These are phyloP conservation scores for Monosporascus cannonballus DNA, from an alignment of 2,329 filamentous ascomycete genomes.

Conservation along the genomic window DNA sequence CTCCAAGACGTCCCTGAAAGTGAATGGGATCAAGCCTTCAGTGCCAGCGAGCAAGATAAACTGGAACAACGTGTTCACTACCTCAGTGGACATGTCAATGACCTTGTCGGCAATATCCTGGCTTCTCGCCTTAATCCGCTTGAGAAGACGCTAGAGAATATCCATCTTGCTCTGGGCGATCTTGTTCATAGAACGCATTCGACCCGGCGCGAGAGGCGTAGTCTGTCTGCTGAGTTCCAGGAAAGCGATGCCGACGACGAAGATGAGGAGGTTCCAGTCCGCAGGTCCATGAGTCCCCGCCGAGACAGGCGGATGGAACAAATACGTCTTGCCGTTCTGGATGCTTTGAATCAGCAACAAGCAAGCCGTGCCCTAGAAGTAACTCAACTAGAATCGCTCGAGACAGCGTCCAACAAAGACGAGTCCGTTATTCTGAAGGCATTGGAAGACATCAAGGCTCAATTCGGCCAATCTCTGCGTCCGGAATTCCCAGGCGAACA, in stretches of 20 bases:
- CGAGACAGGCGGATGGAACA: slow-evolving; percentile 77
- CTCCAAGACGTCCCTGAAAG: slow-evolving; percentile 64
- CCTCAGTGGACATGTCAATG: slow-evolving; percentile 87
- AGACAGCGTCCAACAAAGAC: slow-evolving; percentile 25
- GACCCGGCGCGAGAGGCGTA: slow-evolving; percentile 54
- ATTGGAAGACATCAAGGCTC: slow-evolving; percentile 56
- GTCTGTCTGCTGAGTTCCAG: slow-evolving; percentile 60
- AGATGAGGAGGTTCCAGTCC: slow-evolving; percentile 62
- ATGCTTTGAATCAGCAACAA: slow-evolving; percentile 61
- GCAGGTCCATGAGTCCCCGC: slow-evolving; percentile 70
- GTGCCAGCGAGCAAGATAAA: slow-evolving; percentile 77
- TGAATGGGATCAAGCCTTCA: slow-evolving; percentile 87
- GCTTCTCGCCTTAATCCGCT: slow-evolving; percentile 73
- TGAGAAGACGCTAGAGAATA: slow-evolving; percentile 69
- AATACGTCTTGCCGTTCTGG: slow-evolving; percentile 66
- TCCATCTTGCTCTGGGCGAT: slow-evolving; percentile 62
- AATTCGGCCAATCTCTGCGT: slow-evolving; percentile 39
- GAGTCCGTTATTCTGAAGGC: slow-evolving; percentile 57
- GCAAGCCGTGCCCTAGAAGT: slow-evolving; percentile 30
- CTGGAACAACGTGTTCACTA: slow-evolving; percentile 75
- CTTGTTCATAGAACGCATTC: slow-evolving; percentile 51
- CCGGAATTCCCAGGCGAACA: slow-evolving; percentile 44
- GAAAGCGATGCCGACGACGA: slow-evolving; percentile 95
- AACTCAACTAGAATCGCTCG: slow-evolving; percentile 18
- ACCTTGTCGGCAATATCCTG: slow-evolving; percentile 72